Evolutionary conservation across 441 rosid species (phyloP), one percentile per base, ranked within the genome.

Genomic region (Erodium moschatum): DNA sequence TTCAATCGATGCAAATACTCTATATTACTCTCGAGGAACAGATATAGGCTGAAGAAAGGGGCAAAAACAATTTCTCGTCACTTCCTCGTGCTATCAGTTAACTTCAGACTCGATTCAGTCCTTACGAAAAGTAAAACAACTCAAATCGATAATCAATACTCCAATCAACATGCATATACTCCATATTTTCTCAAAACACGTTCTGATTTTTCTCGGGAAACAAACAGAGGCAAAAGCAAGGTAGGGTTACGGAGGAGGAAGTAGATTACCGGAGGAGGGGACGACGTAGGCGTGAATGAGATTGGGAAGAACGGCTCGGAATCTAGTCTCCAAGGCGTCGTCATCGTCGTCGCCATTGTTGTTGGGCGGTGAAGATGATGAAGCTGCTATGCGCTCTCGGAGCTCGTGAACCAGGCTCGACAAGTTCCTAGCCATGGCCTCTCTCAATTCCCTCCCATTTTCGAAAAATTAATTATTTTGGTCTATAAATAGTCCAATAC

Each of bases 381-480:
- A 71, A 11, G 96, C 89, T 16, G 91, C 97, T 56, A 88, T 83
- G 52, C 89, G 91, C 64, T 89, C 97, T 11, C 97, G 97, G 70
- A 90, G 97, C 75, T 91, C 91, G 85, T 76, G 96, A 56, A 91
- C 86, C 67, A 91, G 79, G 83, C 97, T 90, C 29, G 92, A 86
- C 4, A 91, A 85, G 68, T 75, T 88, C 68, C 67, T 84, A 62
- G 85, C 81, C 86, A 79, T 77, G 65, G 71, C 83, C 33, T 44
- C 48, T 68, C 46, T 62, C 68, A 15, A 27, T 69, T 75, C 78
- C 81, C 79, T 76, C 79, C 61, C 70, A 69, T 68, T 79, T 79
- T 69, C 61, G 73, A 76, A 66, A 56, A 56, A 35, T 19, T 12
- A 18, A 9, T 18, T 56, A 18, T 4, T 56, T 56, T 19, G 11